Evolutionary conservation across 2,329 filamentous ascomycete genomes (phyloP), one percentile per base, ranked within the genome.

Genomic region (Neoscytalidium dimidiatum): DNA sequence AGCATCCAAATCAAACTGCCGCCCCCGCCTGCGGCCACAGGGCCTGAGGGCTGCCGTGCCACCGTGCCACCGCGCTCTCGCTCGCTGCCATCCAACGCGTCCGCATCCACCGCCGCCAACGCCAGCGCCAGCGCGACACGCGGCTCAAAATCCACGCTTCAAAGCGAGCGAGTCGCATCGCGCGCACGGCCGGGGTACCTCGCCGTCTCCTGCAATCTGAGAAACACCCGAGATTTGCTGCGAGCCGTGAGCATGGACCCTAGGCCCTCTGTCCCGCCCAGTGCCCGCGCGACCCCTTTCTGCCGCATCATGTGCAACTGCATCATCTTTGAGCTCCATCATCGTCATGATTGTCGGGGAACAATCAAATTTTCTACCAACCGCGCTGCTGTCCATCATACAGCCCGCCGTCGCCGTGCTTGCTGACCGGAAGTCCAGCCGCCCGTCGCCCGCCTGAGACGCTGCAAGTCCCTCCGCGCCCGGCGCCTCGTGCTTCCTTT

Each of bases 171-270:
- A 19, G 23, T 29, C 35, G 56, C 41, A 13, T 21, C 35, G 56
- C 56, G 56, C 56, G 56, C 56, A 60, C 56, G 46, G 56, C 56
- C 56, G 56, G 56, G 56, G 56, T 48, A 60, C 56, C 56, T 60
- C 41, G 56, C 56, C 38, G 41, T 60, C 26, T 44, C 53, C 53
- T 58, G 53, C 53, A 58, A 58, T 58, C 41, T 60, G 56, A 46
- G 41, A 60, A 46, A 60, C 56, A 60, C 13, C 56, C 56, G 56
- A 60, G 56, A 60, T 60, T 60, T 60, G 56, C 35, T 58, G 38
- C n/a, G 23, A 43, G 53, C 53, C 53, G 53, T 14, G 41, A 44
- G 53, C 53, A 60, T 46, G 56, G 41, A 17, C n/a, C 21, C 14
- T 26, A 29, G 26, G 46, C 21, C 33, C 56, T 46, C 56, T 31